A percentile compares a stretch with the other conserved stretches of the same genome.
Evolutionary conservation across 371 early-diverging fungal genomes (phyloP).

Genomic region (Furculomyces boomerangus): DNA sequence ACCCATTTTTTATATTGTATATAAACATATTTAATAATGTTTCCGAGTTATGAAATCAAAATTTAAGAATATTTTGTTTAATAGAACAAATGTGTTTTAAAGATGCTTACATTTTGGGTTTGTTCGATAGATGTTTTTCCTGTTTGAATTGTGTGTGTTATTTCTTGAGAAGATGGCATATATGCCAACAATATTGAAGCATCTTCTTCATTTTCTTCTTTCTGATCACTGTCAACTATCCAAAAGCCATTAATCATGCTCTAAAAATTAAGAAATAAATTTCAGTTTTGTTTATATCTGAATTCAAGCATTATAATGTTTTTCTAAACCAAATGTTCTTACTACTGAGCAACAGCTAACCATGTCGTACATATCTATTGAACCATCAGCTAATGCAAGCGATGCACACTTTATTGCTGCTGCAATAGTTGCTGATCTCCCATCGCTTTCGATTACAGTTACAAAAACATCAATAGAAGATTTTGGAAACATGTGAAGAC

Average conservation of each 20-base stretch:
- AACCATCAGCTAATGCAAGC: conserved; percentile 78
- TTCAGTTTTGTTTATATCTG: neutral
- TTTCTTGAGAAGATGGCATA: conserved; percentile 74
- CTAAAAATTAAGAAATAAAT: neutral
- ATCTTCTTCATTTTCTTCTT: conserved; percentile 46
- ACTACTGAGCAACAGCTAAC: conserved; percentile 55
- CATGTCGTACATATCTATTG: conserved; percentile 83
- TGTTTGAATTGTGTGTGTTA: conserved; percentile 70
- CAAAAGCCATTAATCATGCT: conserved; percentile 23
- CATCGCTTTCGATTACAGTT: conserved; percentile 74
- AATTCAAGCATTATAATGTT: neutral
- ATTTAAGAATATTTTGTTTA: too few relatives aligned
- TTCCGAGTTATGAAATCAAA: too few relatives aligned
- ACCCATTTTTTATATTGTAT: too few relatives aligned
- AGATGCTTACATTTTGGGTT: conserved; percentile 38
- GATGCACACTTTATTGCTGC: conserved; percentile 77
- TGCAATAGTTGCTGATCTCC: conserved; percentile 52
- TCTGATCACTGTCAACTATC: conserved; percentile 47
- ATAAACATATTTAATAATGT: too few relatives aligned
- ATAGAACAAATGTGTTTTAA: too few relatives aligned
- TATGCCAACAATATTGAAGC: conserved; percentile 59
- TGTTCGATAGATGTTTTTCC: conserved; percentile 29
- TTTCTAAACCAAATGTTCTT: too few relatives aligned
- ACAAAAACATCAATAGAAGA: conserved; percentile 73
- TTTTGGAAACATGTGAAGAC: conserved; percentile 71